A percentile compares a stretch with the other conserved stretches of the same genome.
Conservation (phyloP, 31 red algal species). For the Endocladia muricata region DNA sequence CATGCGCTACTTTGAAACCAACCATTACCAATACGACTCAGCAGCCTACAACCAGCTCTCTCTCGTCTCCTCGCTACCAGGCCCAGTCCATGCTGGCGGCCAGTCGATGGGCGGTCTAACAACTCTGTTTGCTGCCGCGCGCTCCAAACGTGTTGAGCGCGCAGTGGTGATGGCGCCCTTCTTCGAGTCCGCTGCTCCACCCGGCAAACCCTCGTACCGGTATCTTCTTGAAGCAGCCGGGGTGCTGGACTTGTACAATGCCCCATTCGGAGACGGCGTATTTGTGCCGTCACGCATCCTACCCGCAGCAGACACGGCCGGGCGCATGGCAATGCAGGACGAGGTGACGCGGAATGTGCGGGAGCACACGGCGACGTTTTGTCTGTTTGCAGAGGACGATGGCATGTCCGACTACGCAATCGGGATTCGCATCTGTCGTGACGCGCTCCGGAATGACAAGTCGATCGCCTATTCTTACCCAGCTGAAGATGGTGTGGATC, state of each 20-base stretch:
- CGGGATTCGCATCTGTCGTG: background rate
- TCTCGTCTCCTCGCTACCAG: constrained; percentile 1
- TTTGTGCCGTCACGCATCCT: background rate
- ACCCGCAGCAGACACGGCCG: background rate
- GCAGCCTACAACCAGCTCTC: background rate
- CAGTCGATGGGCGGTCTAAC: constrained; percentile 15
- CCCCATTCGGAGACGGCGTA: background rate
- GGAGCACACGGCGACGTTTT: background rate
- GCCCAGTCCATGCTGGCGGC: constrained; percentile 4
- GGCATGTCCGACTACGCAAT: background rate
- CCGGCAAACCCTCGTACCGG: background rate
- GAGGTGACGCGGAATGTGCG: background rate
- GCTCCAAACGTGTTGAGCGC: background rate
- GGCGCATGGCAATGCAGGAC: background rate
- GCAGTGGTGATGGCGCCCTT: constrained; percentile 3
- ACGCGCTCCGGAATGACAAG: background rate
- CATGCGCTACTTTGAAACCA: background rate
- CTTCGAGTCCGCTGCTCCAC: background rate
- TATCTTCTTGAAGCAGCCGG: background rate
- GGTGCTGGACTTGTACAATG: constrained; percentile 11
- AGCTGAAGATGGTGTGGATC: background rate
- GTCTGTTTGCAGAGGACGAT: constrained; percentile 8
- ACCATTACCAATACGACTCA: constrained; percentile 7
- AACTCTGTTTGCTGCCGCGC: background rate
- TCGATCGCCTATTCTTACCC: constrained; percentile 1